These are phyloP conservation scores for Elaeagnus macrophylla DNA, from an alignment of 306 rosid species.

Conservation along the genomic window DNA sequence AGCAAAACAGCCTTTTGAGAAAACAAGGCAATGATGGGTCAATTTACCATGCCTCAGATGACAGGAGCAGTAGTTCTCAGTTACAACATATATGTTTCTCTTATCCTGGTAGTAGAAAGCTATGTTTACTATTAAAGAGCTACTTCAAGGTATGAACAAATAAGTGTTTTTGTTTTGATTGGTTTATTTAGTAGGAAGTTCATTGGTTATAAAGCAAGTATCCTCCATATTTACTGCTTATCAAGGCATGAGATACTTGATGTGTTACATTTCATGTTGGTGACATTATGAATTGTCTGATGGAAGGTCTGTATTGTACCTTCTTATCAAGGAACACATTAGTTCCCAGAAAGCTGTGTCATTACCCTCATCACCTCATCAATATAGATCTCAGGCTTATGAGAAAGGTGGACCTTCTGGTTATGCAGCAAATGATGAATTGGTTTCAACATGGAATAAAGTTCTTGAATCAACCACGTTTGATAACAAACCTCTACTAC, in stretches of 20 bases:
- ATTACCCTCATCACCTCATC: constrained; percentile 89
- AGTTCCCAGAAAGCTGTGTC: constrained; percentile 83
- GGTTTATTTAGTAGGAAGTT: neutral
- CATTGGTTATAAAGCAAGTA: neutral
- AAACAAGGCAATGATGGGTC: constrained; percentile 58
- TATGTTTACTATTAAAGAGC: neutral
- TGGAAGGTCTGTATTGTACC: constrained; percentile 24
- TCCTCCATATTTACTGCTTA: constrained; percentile 6
- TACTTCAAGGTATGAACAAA: neutral
- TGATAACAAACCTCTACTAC: constrained; percentile 64
- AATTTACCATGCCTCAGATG: constrained; percentile 45
- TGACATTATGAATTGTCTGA: constrained; percentile 28
- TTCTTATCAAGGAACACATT: constrained; percentile 33
- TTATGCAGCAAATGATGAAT: constrained; percentile 41
- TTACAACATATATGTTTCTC: constrained; percentile 39
- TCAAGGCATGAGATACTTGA: constrained; percentile 18
- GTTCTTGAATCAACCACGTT: constrained; percentile 71
- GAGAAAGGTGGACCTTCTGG: constrained; percentile 50
- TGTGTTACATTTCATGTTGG: constrained; percentile 30
- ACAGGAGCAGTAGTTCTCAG: constrained; percentile 23
- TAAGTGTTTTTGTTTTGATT: neutral
- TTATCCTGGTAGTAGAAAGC: constrained; percentile 1
- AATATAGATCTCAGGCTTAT: constrained; percentile 57
- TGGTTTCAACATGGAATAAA: constrained; percentile 70
- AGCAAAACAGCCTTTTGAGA: constrained; percentile 81